Percentiles rank a stretch among this genome's conserved stretches.
Evolutionary conservation across 140 eudicot species (phyloP).

Genomic region (Anethum foeniculum): DNA sequence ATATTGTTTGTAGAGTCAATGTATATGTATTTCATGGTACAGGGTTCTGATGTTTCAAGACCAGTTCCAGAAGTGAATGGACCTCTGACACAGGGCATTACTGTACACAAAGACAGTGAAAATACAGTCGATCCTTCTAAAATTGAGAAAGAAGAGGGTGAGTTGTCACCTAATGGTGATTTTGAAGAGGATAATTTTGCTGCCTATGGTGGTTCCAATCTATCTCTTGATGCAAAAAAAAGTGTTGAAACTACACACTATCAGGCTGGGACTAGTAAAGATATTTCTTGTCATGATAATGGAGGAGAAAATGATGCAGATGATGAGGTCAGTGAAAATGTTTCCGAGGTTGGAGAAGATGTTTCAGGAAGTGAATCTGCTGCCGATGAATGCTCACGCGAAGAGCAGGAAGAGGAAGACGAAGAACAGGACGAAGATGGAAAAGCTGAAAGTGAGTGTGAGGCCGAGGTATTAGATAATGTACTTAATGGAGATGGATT

Average conservation of each 20-base stretch:
- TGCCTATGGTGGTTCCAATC: slow-evolving; percentile 31
- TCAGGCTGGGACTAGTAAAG: slow-evolving; percentile 3
- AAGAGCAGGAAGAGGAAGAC: slow-evolving; percentile 66
- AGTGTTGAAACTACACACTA: not conserved
- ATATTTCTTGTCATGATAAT: slow-evolving; percentile 20
- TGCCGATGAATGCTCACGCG: slow-evolving; percentile 78
- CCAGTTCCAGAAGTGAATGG: slow-evolving; percentile 41
- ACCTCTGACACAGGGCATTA: slow-evolving; percentile 23
- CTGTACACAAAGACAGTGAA: slow-evolving; percentile 19
- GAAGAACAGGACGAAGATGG: slow-evolving; percentile 62
- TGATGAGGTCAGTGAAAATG: slow-evolving; percentile 74
- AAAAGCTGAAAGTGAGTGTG: slow-evolving; percentile 95
- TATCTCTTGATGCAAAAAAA: slow-evolving; percentile 25
- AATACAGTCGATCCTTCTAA: slow-evolving; percentile 41
- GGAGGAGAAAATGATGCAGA: slow-evolving; percentile 35
- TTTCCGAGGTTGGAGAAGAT: slow-evolving; percentile 71
- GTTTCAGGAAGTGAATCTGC: slow-evolving; percentile 90
- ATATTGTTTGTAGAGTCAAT: not conserved
- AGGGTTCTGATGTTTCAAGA: slow-evolving; percentile 42
- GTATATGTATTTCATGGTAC: slow-evolving; percentile 19
- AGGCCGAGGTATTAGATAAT: slow-evolving; percentile 61
- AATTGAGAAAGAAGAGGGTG: slow-evolving; percentile 97
- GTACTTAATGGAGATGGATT: slow-evolving; percentile 47
- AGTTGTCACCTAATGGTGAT: slow-evolving; percentile 79
- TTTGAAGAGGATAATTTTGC: slow-evolving; percentile 48